Conservation (phyloP, 352 stramenopile species). For the Vaucheria bursata region DNA sequence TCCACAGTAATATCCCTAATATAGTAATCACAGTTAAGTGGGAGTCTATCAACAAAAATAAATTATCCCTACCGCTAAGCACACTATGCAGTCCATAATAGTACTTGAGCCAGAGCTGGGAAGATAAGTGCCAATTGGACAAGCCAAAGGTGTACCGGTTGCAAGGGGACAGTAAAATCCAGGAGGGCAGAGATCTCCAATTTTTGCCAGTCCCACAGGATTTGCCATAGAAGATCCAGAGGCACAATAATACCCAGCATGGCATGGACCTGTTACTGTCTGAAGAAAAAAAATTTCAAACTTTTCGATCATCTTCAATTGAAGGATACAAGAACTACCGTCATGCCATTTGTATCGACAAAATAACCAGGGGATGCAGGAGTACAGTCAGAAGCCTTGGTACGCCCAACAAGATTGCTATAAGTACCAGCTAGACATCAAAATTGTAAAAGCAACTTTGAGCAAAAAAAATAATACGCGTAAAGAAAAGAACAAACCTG, state of each 20-base stretch:
- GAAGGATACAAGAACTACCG: neutral
- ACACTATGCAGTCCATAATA: constrained; percentile 10
- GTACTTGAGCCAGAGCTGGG: neutral
- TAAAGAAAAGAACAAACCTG: no score
- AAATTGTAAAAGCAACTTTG: no score
- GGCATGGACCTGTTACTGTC: constrained; percentile 37
- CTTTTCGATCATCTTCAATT: no score
- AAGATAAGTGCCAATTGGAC: constrained; percentile 13
- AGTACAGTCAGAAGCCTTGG: constrained; percentile 57
- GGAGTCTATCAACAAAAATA: neutral
- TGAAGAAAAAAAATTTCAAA: constrained; percentile 9
- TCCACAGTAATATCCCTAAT: constrained; percentile 43
- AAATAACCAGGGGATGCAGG: constrained; percentile 52
- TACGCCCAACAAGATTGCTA: constrained; percentile 52
- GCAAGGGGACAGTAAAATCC: constrained; percentile 63
- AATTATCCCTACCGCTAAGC: neutral
- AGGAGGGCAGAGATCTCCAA: constrained; percentile 33
- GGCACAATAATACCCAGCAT: constrained; percentile 48
- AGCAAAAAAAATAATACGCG: no score
- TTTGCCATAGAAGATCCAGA: constrained; percentile 20
- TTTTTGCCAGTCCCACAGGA: constrained; percentile 18
- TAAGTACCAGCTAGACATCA: constrained; percentile 54
- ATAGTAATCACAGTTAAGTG: neutral
- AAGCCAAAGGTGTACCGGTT: constrained; percentile 20
- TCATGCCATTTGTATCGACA: constrained; percentile 2